phyloP scores from a whole-genome alignment of 805 yeast genomes.

The Kodamaea leandrae region DNA sequence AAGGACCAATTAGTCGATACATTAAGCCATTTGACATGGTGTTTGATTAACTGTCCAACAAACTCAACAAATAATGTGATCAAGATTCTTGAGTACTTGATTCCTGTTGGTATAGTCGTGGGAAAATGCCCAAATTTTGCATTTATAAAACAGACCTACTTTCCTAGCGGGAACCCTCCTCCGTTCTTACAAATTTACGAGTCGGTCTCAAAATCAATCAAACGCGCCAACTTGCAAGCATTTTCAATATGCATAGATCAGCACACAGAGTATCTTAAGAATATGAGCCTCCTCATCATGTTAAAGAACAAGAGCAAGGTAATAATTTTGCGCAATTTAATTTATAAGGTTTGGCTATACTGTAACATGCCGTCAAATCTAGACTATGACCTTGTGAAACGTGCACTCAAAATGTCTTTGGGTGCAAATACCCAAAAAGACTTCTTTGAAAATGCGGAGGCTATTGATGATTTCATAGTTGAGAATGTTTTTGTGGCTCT shows the following conservation, averaged over 20 bases:
- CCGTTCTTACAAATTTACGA: conserved; percentile 32
- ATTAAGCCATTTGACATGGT: conserved; percentile 53
- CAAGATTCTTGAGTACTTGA: conserved; percentile 44
- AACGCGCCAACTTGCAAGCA: conserved; percentile 41
- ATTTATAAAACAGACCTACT: conserved; percentile 13
- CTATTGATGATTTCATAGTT: conserved; percentile 38
- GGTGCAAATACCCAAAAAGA: conserved; percentile 9
- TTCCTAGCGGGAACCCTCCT: conserved; percentile 16
- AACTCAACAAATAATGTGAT: conserved; percentile 35
- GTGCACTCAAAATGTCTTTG: conserved; percentile 18
- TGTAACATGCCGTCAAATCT: conserved; percentile 25
- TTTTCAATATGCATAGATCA: conserved; percentile 30
- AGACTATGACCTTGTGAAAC: conserved; percentile 26
- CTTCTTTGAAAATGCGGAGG: conserved; percentile 6
- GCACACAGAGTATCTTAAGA: conserved; percentile 36
- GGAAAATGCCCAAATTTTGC: conserved; percentile 50
- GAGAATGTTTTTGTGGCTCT: conserved; percentile 51
- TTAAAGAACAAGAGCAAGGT: conserved; percentile 46
- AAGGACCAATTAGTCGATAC: conserved; percentile 50
- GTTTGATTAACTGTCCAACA: conserved; percentile 41
- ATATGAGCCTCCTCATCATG: conserved; percentile 38
- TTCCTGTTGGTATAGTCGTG: conserved; percentile 53
- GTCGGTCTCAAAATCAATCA: conserved; percentile 35
- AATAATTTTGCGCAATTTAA: conserved; percentile 45
- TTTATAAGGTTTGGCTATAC: conserved; percentile 32